Evolutionary conservation across 129 eudicot species (phyloP).

Genomic region (Arctium minus): DNA sequence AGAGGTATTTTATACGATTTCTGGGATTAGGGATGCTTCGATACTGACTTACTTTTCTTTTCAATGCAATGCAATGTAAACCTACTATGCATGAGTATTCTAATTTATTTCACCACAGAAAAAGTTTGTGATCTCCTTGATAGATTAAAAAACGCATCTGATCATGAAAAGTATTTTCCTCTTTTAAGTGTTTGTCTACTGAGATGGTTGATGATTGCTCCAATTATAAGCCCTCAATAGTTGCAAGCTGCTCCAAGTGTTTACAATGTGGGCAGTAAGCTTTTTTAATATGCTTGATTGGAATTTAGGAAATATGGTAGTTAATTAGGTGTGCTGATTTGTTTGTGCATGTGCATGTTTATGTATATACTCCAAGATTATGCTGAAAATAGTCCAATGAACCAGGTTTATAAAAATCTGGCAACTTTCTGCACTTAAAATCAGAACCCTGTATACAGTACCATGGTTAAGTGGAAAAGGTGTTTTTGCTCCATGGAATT

Average conservation of each 20-base stretch:
- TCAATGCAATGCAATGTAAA: neutral
- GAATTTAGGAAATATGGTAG: neutral
- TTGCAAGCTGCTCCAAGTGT: neutral
- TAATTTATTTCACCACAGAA: neutral
- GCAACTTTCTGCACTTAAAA: neutral
- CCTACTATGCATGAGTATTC: neutral
- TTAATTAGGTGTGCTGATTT: neutral
- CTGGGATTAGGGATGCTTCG: neutral
- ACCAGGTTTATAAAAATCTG: neutral
- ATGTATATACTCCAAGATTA: neutral
- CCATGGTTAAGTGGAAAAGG: neutral
- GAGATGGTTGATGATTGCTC: neutral
- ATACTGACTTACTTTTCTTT: neutral
- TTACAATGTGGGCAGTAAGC: neutral
- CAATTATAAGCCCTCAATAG: neutral
- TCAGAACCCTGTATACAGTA: neutral
- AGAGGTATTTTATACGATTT: conserved; percentile 50
- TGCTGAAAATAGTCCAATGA: neutral
- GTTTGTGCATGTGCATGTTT: neutral
- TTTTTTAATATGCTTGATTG: neutral
- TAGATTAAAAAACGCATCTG: conserved; percentile 1
- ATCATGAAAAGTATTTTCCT: neutral
- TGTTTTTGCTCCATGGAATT: neutral
- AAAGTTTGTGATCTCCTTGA: neutral
- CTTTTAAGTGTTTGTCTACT: neutral